Evolutionary conservation across 441 rosid genomes (phyloP).

Genomic region (Adansonia madagascariensis): DNA sequence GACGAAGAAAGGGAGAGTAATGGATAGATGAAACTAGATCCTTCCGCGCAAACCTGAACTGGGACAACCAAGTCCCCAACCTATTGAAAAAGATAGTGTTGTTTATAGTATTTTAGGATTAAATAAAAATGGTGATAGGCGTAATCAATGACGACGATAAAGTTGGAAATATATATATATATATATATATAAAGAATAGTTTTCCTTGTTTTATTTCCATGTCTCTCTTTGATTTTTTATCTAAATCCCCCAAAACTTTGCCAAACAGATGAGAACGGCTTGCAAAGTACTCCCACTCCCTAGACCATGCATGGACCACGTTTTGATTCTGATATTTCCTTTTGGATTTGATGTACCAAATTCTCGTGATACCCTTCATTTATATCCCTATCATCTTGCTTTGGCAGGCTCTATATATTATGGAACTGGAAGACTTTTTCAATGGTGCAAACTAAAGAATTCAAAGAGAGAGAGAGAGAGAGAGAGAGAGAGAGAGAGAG

Average conservation of each 20-base stretch:
- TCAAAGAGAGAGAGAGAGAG: neutral
- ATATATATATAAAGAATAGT: neutral
- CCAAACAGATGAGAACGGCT: conserved; percentile 28
- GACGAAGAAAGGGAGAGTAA: neutral
- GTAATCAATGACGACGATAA: conserved; percentile 43
- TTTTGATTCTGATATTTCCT: conserved; percentile 17
- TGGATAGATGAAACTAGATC: conserved; percentile 19
- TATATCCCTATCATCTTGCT: conserved; percentile 18
- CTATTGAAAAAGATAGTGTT: conserved; percentile 26
- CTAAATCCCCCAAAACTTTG: conserved; percentile 11
- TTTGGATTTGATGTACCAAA: conserved; percentile 27
- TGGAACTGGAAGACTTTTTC: neutral
- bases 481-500: neutral
- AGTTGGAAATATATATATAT: neutral
- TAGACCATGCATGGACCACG: conserved; percentile 48
- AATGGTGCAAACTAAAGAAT: conserved; percentile 10
- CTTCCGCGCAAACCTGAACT: conserved; percentile 4
- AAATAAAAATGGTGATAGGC: conserved; percentile 9
- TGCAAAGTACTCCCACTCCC: conserved; percentile 32
- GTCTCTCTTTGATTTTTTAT: conserved; percentile 1
- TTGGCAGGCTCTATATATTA: conserved; percentile 10
- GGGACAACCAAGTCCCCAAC: conserved; percentile 37
- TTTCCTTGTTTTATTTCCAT: neutral
- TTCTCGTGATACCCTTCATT: conserved; percentile 34
- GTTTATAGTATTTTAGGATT: conserved; percentile 25